Evolutionary conservation across 257 asterid genomes (phyloP).

Genomic region (Capsicum rhomboideum): DNA sequence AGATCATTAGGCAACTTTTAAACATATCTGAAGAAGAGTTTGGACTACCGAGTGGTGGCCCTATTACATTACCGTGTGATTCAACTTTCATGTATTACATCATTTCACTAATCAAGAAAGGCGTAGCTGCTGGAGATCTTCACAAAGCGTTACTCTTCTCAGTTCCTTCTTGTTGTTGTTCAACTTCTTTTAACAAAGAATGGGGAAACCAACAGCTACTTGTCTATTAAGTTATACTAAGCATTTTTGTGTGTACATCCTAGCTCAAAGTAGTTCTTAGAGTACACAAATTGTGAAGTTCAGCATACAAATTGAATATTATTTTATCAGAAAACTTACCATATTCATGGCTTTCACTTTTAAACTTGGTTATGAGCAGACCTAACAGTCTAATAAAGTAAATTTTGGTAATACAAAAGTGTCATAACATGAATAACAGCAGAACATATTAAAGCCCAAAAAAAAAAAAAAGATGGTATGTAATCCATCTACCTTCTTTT

Average conservation of each 20-base stretch:
- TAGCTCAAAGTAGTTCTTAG: background rate
- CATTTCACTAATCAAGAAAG: background rate
- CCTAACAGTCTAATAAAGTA: too few species aligned
- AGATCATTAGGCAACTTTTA: background rate
- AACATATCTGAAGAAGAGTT: background rate
- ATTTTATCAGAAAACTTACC: background rate
- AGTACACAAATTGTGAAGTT: background rate
- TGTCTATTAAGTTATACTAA: background rate
- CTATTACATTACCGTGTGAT: background rate
- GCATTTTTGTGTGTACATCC: background rate
- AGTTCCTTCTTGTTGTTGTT: background rate
- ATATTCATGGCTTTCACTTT: background rate
- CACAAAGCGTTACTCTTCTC: background rate
- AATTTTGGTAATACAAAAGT: too few species aligned
- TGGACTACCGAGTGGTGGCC: background rate
- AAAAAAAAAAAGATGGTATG: too few species aligned
- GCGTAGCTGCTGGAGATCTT: background rate
- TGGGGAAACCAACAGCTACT: background rate
- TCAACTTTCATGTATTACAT: background rate
- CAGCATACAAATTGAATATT: background rate
- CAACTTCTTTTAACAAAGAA: background rate
- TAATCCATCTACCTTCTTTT: too few species aligned
- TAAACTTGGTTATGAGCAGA: too few species aligned
- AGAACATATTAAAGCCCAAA: too few species aligned
- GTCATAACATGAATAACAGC: too few species aligned